Percentiles rank a stretch among this genome's conserved stretches.
These are phyloP conservation scores for Penicillium crystallinum DNA, from an alignment of 495 filamentous ascomycete genomes.

Conservation along the genomic window DNA sequence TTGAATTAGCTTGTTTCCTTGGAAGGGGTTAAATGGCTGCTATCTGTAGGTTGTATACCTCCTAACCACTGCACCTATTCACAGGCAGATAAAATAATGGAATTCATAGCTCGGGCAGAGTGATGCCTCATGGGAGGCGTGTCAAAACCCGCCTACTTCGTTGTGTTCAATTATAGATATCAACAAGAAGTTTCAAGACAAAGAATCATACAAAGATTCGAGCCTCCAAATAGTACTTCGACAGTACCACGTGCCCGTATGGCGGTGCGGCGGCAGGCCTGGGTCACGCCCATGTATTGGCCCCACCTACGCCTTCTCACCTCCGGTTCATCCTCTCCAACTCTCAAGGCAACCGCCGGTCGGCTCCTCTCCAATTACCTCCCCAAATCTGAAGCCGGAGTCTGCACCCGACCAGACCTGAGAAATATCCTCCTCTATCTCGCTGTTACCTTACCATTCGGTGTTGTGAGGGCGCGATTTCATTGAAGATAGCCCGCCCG, in stretches of 20 bases:
- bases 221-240: constrained; percentile 11
- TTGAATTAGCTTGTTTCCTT: too few species aligned
- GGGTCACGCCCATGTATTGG: constrained; percentile 18
- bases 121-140: too few species aligned
- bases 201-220: too few species aligned
- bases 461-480: constrained; percentile 12
- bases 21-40: too few species aligned
- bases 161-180: too few species aligned
- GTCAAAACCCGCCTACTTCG: too few species aligned
- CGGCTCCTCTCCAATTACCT: constrained; percentile 18
- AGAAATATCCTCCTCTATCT: background rate
- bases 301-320: constrained; percentile 14
- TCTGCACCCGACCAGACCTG: background rate
- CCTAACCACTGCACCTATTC: too few species aligned
- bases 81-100: too few species aligned
- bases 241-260: constrained; percentile 21
- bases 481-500: constrained; percentile 8
- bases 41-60: too few species aligned
- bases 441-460: constrained; percentile 7
- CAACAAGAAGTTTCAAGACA: too few species aligned
- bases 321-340: constrained; percentile 12
- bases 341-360: constrained; percentile 27
- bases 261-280: constrained; percentile 10
- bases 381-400: background rate
- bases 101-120: too few species aligned